Conservation (phyloP, 805 yeast genomes). For the Candida manassasensis region DNA sequence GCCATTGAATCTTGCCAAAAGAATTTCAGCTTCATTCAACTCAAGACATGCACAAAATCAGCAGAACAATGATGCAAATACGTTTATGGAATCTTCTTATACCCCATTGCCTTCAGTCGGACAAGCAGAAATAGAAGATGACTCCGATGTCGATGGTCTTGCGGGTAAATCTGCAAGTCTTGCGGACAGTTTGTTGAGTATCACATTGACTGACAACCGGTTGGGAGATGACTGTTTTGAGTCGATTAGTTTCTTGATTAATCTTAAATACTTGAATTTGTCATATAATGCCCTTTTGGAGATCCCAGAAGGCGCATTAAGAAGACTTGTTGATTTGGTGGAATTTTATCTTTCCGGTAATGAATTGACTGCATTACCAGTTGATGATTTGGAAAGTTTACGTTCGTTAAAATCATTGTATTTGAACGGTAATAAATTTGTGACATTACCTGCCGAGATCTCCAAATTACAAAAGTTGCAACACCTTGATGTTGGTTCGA, state of each 20-base stretch:
- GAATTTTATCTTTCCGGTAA: constrained; percentile 83
- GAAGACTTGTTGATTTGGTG: constrained; percentile 50
- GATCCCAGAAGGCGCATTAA: constrained; percentile 68
- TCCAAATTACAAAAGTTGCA: constrained; percentile 60
- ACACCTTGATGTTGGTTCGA: constrained; percentile 86
- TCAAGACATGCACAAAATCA: constrained; percentile 11
- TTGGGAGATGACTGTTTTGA: constrained; percentile 74
- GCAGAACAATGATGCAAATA: not conserved
- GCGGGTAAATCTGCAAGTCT: constrained; percentile 13
- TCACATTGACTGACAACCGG: constrained; percentile 79
- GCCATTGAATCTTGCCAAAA: constrained; percentile 28
- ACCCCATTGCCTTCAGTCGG: not conserved
- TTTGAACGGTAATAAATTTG: constrained; percentile 79
- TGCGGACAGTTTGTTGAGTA: constrained; percentile 48
- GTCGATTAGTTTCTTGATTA: constrained; percentile 52
- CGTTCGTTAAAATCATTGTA: constrained; percentile 54
- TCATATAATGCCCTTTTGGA: constrained; percentile 83
- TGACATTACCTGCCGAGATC: constrained; percentile 84
- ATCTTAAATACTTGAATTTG: constrained; percentile 62
- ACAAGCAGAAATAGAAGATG: constrained; percentile 3
- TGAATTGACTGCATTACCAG: constrained; percentile 68
- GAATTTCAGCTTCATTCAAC: constrained; percentile 27
- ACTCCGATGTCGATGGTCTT: constrained; percentile 4
- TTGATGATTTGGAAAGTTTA: constrained; percentile 74
- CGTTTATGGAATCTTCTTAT: not conserved